Conservation (phyloP, 495 filamentous ascomycete species). For the Venustampulla echinocandica region DNA sequence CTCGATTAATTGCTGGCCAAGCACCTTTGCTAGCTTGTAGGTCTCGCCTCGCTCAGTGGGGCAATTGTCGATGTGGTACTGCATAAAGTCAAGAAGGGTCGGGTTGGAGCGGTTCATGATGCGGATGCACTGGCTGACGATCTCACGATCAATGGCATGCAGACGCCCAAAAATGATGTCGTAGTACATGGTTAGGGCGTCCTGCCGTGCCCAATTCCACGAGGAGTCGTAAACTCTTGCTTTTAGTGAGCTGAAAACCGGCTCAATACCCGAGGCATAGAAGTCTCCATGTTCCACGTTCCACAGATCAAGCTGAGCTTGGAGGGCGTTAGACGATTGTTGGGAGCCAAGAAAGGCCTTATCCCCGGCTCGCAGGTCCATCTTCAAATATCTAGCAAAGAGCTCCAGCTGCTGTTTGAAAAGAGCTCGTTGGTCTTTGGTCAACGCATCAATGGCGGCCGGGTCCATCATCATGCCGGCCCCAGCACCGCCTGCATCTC, state of each 20-base stretch:
- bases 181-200: conserved; percentile 97
- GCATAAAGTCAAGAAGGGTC: conserved; percentile 94
- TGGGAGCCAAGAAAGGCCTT: conserved; percentile 81
- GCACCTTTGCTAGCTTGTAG: conserved; percentile 89
- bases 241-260: conserved; percentile 85
- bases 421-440: conserved; percentile 85
- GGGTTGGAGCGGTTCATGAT: conserved; percentile 99
- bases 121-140: conserved; percentile 94
- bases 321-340: conserved; percentile 74
- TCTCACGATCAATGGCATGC: conserved; percentile 89
- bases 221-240: conserved; percentile 95
- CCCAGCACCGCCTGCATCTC: conserved; percentile 62
- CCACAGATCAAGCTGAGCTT: conserved; percentile 92
- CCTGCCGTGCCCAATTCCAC: conserved; percentile 99
- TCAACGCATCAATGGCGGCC: conserved; percentile 90
- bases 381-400: conserved; percentile 90
- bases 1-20: conserved; percentile 91
- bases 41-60: conserved; percentile 95
- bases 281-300: conserved; percentile 90
- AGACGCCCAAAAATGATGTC: conserved; percentile 97
- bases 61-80: conserved; percentile 99
- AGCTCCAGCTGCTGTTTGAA: conserved; percentile 98
- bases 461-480: conserved; percentile 98
- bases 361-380: conserved; percentile 91
- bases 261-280: conserved; percentile 91